Percentiles rank a stretch among this genome's conserved stretches.
phyloP scores from a whole-genome alignment of 2,329 filamentous ascomycete species.

The Bertia moriformis region DNA sequence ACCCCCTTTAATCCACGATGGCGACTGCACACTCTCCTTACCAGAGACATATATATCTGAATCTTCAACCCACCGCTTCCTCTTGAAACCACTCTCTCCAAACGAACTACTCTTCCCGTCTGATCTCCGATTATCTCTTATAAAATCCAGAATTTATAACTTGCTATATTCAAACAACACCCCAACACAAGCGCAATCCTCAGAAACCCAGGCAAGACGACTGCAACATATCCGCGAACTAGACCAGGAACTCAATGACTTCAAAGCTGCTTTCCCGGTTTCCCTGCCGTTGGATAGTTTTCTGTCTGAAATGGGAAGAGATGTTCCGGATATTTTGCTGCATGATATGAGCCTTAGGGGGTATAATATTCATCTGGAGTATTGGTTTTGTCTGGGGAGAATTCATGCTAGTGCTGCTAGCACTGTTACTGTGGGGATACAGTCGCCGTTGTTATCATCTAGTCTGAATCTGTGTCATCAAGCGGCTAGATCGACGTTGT shows the following conservation, averaged over 20 bases:
- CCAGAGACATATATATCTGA: not conserved
- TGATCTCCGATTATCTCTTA: not conserved
- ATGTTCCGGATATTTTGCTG: not conserved
- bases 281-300: not conserved
- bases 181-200: no score
- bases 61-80: not conserved
- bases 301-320: not conserved
- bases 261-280: not conserved
- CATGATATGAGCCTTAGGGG: not conserved
- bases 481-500: not conserved
- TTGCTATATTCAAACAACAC: not conserved
- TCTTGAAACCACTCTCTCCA: not conserved
- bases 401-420: not conserved
- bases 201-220: not conserved
- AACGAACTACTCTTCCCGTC: not conserved
- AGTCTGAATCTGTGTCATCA: not conserved
- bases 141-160: not conserved
- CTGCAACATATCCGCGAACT: not conserved
- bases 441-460: not conserved
- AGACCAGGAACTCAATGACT: not conserved
- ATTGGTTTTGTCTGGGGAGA: not conserved
- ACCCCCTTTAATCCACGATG: not conserved
- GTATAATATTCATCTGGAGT: not conserved
- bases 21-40: not conserved
- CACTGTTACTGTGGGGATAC: not conserved